A percentile compares a stretch with the other conserved stretches of the same genome.
These are phyloP conservation scores for Senna tora DNA, from an alignment of 306 rosid species.

Conservation along the genomic window DNA sequence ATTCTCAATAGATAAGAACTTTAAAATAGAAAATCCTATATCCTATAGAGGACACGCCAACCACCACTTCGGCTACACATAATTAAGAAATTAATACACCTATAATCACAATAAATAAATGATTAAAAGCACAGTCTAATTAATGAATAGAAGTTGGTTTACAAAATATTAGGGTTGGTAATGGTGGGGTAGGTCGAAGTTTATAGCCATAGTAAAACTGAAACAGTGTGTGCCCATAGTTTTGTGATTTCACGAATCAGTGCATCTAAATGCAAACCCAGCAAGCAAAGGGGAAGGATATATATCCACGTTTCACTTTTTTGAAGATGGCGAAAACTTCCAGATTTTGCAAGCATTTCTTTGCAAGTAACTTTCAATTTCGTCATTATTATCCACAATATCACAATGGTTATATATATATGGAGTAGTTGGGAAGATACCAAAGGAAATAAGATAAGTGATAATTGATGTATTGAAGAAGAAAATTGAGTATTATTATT, in stretches of 20 bases:
- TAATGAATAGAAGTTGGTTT: no score
- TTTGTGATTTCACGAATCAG: not conserved
- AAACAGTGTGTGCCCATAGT: conserved; percentile 17
- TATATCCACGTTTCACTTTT: not conserved
- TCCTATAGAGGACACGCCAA: not conserved
- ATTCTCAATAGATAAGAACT: not conserved
- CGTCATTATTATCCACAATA: not conserved
- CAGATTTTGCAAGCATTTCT: not conserved
- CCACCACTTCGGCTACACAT: not conserved
- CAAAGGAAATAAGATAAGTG: no score
- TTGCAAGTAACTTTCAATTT: not conserved
- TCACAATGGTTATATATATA: no score
- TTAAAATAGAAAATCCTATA: not conserved
- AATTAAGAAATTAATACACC: no score
- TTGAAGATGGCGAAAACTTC: not conserved
- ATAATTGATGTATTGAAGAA: no score
- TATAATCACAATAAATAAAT: no score
- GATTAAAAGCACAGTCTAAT: no score
- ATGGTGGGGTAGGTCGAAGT: no score
- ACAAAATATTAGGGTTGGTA: no score
- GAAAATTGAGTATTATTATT: no score
- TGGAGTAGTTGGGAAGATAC: no score
- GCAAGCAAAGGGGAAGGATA: no score
- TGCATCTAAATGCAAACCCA: not conserved
- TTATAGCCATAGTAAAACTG: not conserved